Percentiles rank a stretch among this genome's conserved stretches.
Conservation (phyloP, 1,284 basidiomycete species). For the Blastosporella zonata region DNA sequence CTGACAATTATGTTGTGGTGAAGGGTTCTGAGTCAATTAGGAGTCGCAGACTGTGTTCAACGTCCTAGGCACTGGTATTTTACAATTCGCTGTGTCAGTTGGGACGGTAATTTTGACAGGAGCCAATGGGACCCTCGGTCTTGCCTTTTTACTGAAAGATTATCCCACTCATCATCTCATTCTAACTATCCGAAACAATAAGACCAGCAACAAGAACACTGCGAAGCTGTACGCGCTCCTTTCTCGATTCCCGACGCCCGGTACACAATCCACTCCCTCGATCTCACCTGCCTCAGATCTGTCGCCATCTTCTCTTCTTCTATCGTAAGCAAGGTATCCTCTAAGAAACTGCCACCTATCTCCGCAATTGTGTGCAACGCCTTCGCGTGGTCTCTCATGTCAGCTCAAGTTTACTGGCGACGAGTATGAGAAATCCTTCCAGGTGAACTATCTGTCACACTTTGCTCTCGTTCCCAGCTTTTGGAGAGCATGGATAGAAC, state of each 20-base stretch:
- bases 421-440: constrained; percentile 8
- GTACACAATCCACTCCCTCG: constrained; percentile 6
- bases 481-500: constrained; percentile 7
- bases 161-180: constrained; percentile 5
- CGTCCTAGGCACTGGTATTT: no score
- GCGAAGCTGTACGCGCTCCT: constrained; percentile 6
- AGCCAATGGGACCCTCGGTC: constrained; percentile 12
- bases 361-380: constrained; percentile 11
- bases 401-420: constrained; percentile 3
- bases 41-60: no score
- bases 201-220: constrained; percentile 1
- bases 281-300: constrained; percentile 7
- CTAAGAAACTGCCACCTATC: background rate
- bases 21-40: no score
- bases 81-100: background rate
- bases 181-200: constrained; percentile 7
- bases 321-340: background rate
- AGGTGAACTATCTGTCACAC: constrained; percentile 10
- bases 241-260: constrained; percentile 4
- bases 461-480: constrained; percentile 8
- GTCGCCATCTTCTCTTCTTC: background rate
- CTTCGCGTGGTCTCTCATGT: constrained; percentile 12
- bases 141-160: constrained; percentile 7
- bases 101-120: constrained; percentile 12
- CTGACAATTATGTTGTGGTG: no score